A percentile compares a stretch with the other conserved stretches of the same genome.
phyloP scores from a whole-genome alignment of 331 rosid genomes.

The Quercus lobata region DNA sequence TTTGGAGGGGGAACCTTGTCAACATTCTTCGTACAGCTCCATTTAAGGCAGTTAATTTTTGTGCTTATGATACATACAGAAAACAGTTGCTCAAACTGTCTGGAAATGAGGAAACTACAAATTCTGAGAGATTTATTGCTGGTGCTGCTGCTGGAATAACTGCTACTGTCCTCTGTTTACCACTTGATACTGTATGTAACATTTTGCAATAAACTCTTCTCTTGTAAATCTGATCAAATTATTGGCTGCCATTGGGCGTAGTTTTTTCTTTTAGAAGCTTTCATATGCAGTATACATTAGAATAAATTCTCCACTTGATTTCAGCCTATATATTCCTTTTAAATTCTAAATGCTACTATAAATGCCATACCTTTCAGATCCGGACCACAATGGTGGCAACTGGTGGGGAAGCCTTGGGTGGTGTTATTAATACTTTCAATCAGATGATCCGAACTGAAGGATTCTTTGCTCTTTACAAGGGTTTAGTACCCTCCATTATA shows the following conservation, averaged over 20 bases:
- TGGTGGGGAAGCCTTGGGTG: constrained; percentile 95
- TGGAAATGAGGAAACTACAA: constrained; percentile 69
- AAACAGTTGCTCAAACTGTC: constrained; percentile 72
- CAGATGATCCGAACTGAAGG: constrained; percentile 92
- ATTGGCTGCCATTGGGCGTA: background rate
- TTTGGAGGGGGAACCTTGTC: constrained; percentile 94
- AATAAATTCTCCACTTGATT: background rate
- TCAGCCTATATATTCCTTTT: background rate
- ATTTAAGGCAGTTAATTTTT: constrained; percentile 89
- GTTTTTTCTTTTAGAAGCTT: background rate
- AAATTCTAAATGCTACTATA: background rate
- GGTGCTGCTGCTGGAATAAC: constrained; percentile 97
- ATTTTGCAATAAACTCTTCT: background rate
- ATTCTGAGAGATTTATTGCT: constrained; percentile 92
- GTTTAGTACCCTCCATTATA: constrained; percentile 80
- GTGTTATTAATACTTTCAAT: constrained; percentile 79
- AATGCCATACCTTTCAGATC: constrained; percentile 47
- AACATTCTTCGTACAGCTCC: constrained; percentile 96
- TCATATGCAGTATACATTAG: background rate
- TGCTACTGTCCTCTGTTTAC: constrained; percentile 78
- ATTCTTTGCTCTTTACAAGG: constrained; percentile 91
- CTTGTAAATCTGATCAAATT: background rate
- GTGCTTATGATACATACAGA: constrained; percentile 90
- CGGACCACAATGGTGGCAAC: constrained; percentile 94
- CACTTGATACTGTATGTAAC: constrained; percentile 88